These are phyloP conservation scores for Multifurca ochricompacta DNA, from an alignment of 768 basidiomycete genomes.

Conservation along the genomic window DNA sequence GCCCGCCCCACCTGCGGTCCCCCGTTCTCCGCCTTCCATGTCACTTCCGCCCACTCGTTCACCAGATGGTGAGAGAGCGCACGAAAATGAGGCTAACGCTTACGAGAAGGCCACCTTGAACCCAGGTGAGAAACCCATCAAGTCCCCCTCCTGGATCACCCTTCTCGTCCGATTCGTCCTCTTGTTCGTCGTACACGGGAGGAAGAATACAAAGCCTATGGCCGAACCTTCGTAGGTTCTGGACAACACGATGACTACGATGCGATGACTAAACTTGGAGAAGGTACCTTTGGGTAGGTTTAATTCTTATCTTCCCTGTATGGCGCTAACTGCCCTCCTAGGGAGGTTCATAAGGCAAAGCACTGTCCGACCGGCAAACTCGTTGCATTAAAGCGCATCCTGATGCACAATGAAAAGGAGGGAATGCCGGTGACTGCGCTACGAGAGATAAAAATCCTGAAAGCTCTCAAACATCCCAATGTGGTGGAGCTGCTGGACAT, in stretches of 20 bases:
- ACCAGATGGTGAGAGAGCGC: neutral
- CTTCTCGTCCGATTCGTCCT: constrained; percentile 32
- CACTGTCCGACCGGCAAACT: constrained; percentile 49
- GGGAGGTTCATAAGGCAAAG: constrained; percentile 87
- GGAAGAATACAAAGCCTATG: constrained; percentile 63
- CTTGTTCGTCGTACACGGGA: constrained; percentile 46
- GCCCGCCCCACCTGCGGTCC: neutral
- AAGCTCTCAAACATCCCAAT: constrained; percentile 76
- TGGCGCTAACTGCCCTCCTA: constrained; percentile 25
- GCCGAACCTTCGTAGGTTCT: constrained; percentile 59
- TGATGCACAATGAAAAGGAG: constrained; percentile 95
- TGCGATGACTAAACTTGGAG: constrained; percentile 81
- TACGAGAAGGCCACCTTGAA: neutral
- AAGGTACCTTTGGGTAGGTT: constrained; percentile 83
- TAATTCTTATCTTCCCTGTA: neutral
- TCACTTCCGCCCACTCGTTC: constrained; percentile 7
- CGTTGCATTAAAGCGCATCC: constrained; percentile 89
- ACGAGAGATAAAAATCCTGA: constrained; percentile 95
- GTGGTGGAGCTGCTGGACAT: constrained; percentile 88
- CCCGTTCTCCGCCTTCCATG: neutral
- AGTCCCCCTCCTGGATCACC: neutral
- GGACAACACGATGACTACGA: constrained; percentile 71
- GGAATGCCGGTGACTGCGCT: constrained; percentile 96
- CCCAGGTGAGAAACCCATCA: neutral
- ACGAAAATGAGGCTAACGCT: neutral